These are phyloP conservation scores for Penicillium sp. DNA, from an alignment of 2,329 filamentous ascomycete genomes.

Conservation along the genomic window DNA sequence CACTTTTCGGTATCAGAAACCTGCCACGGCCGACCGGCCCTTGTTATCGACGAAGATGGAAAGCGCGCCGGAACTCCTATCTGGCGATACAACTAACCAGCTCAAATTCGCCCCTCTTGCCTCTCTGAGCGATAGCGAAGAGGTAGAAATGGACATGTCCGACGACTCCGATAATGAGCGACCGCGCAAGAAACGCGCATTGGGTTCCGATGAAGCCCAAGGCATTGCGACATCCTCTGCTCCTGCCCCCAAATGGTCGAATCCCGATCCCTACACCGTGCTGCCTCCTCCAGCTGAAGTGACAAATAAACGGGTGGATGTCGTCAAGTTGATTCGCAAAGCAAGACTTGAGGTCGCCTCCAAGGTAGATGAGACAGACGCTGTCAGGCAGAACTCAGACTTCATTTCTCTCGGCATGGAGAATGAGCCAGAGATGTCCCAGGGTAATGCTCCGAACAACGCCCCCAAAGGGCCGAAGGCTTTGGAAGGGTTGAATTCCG, in stretches of 20 bases:
- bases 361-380: constrained; percentile 51
- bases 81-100: constrained; percentile 22
- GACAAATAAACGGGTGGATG: constrained; percentile 70
- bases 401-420: constrained; percentile 83
- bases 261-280: constrained; percentile 88
- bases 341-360: constrained; percentile 62
- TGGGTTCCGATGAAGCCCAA: constrained; percentile 23
- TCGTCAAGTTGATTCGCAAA: constrained; percentile 88
- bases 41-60: constrained; percentile 36
- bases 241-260: constrained; percentile 76
- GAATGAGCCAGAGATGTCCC: constrained; percentile 26
- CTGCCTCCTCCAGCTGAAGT: constrained; percentile 75
- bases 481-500: constrained; percentile 40
- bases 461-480: constrained; percentile 38
- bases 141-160: constrained; percentile 46
- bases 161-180: constrained; percentile 33
- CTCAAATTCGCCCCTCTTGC: constrained; percentile 38
- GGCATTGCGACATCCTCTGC: constrained; percentile 24
- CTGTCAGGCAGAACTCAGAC: constrained; percentile 63
- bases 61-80: constrained; percentile 36
- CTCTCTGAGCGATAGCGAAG: constrained; percentile 45
- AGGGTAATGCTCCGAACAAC: constrained; percentile 31
- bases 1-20: constrained; percentile 40
- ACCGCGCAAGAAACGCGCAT: constrained; percentile 41
- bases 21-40: constrained; percentile 38